Conservation (phyloP, 2,329 filamentous ascomycete species). For the Aspergillus carbonarius region DNA sequence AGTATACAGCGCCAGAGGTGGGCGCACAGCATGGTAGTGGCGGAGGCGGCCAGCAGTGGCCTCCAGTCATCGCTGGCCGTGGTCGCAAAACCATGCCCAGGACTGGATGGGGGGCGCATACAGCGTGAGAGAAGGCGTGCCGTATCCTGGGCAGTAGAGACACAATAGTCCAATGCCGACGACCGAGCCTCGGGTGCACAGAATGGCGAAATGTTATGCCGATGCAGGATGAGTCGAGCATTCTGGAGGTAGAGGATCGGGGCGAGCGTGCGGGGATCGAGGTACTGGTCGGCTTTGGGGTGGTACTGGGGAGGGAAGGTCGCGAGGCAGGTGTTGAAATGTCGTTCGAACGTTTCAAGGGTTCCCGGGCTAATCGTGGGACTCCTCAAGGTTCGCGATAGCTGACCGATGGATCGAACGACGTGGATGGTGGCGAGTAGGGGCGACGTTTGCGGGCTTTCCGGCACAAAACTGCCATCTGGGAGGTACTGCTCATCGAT, state of each 20-base stretch:
- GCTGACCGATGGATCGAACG: slow-evolving; percentile 70
- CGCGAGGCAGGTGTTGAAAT: slow-evolving; percentile 72
- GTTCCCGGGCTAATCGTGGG: slow-evolving; percentile 65
- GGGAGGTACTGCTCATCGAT: slow-evolving; percentile 70
- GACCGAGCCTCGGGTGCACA: slow-evolving; percentile 66
- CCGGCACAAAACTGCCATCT: slow-evolving; percentile 47
- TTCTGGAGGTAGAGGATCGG: slow-evolving; percentile 78
- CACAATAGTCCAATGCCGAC: slow-evolving; percentile 75
- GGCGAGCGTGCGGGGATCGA: slow-evolving; percentile 72
- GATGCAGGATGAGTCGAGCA: slow-evolving; percentile 78
- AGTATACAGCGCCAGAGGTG: slow-evolving; percentile 87
- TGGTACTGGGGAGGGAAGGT: slow-evolving; percentile 76
- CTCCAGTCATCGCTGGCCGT: slow-evolving; percentile 48
- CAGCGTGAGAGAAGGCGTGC: slow-evolving; percentile 70
- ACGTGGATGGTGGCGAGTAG: slow-evolving; percentile 79
- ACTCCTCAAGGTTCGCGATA: slow-evolving; percentile 70
- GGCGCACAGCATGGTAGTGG: slow-evolving; percentile 72
- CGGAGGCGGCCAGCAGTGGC: slow-evolving; percentile 61
- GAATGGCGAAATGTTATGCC: slow-evolving; percentile 78
- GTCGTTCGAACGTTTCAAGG: slow-evolving; percentile 74
- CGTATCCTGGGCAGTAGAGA: slow-evolving; percentile 73
- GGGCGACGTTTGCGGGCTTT: slow-evolving; percentile 62
- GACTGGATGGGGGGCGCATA: slow-evolving; percentile 43
- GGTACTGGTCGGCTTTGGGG: slow-evolving; percentile 61
- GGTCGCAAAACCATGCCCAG: not conserved